Base-by-base conservation (phyloP, 805 yeast genomes). In the Pichia heedii region DNA sequence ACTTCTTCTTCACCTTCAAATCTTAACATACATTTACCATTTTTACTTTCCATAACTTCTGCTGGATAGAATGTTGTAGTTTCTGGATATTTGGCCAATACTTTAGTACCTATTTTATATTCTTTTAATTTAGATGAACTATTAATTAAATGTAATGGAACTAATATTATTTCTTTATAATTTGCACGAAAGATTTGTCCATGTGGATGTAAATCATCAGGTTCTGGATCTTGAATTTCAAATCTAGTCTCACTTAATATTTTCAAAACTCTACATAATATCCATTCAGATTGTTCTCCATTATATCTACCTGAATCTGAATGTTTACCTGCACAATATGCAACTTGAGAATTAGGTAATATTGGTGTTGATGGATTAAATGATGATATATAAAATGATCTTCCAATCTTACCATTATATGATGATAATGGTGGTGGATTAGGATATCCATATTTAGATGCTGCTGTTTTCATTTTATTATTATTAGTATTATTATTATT, bases 1-100 rank as follows among this genome's bases (percentile, higher is more conserved):
- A 79, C 95, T 55, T 93, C 98, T 58, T 93, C 98, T 60, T 93
- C 99, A 10, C 97, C 98, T 52, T 90, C 97, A 56, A 93, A 93
- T 55, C 77, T 76, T 44, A 93, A 68, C 50, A 87, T 67, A 50
- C 95, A 90, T 12, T 72, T 74, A 0, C 89, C 88, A 50, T 82
- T 89, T 50, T 84, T 70, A 42, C 77, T 79, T 0, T 94, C 89
- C 21, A 80, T 79, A 3, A 93, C 97, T 40, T 84, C 85, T 0
- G 98, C 99, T 4, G 94, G 86, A 55, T 93, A 93, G 55, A 93
- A 93, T 0, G 97, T 89, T 0, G 98, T 93, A 0, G 98, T 93
- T 53, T 93, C 98, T 1, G 98, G 98, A 55, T 93, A 93, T 54
- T 95, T 73, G 0, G 97, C 98, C 46, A 93, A 68, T 3, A 93